These are phyloP conservation scores for Austroboletus eburneus DNA, from an alignment of 768 basidiomycete species.

Conservation along the genomic window DNA sequence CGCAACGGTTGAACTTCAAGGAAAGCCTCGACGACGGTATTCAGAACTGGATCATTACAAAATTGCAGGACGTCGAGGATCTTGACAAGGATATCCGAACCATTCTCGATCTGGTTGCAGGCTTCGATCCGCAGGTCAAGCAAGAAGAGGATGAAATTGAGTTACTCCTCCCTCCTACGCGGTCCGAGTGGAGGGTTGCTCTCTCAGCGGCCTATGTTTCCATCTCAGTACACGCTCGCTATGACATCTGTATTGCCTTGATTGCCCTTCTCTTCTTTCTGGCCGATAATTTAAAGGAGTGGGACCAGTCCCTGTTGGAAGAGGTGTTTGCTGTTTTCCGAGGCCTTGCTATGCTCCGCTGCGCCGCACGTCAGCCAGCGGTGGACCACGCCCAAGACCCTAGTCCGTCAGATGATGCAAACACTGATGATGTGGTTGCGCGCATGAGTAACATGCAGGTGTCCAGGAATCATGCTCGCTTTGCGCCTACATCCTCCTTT, in stretches of 20 bases:
- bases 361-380: constrained; percentile 56
- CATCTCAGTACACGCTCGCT: constrained; percentile 65
- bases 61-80: constrained; percentile 53
- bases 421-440: constrained; percentile 60
- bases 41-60: constrained; percentile 56
- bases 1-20: constrained; percentile 46
- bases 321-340: constrained; percentile 79
- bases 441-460: constrained; percentile 75
- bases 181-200: constrained; percentile 59
- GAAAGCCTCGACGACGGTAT: constrained; percentile 58
- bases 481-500: constrained; percentile 56
- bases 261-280: constrained; percentile 69
- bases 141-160: constrained; percentile 71
- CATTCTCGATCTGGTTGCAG: constrained; percentile 67
- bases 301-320: constrained; percentile 62
- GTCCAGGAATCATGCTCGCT: constrained; percentile 43
- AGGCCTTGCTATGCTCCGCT: constrained; percentile 69
- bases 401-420: constrained; percentile 28
- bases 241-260: constrained; percentile 67
- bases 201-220: constrained; percentile 60
- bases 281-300: constrained; percentile 54
- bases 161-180: constrained; percentile 44
- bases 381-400: constrained; percentile 31
- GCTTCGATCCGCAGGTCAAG: constrained; percentile 67
- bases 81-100: constrained; percentile 52